Evolutionary conservation across 202 grass and related monocot genomes (phyloP).

Genomic region (Zizania palustris): DNA sequence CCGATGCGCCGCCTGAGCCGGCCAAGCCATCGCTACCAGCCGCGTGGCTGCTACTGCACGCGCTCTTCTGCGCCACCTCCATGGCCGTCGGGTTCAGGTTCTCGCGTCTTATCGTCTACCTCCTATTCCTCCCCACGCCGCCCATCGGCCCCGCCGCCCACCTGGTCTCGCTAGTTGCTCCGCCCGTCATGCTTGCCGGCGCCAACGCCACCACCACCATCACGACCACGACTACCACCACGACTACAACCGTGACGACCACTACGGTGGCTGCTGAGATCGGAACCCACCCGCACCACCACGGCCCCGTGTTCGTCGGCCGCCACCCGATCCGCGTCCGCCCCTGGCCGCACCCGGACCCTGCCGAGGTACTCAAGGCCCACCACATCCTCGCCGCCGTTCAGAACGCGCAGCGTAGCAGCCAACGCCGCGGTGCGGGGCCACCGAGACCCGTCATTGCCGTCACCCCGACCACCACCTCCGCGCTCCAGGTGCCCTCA

Average conservation of each 20-base stretch:
- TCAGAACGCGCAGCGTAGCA: conserved; percentile 72
- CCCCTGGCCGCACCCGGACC: conserved; percentile 71
- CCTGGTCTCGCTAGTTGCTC: conserved; percentile 56
- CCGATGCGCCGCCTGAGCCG: conserved; percentile 37
- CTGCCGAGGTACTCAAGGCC: conserved; percentile 67
- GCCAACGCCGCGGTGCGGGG: conserved; percentile 19
- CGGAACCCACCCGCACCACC: conserved; percentile 34
- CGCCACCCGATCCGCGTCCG: conserved; percentile 82
- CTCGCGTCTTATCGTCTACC: conserved; percentile 81
- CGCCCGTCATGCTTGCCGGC: conserved; percentile 42
- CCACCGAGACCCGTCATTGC: conserved; percentile 52
- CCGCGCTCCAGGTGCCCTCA: conserved; percentile 63
- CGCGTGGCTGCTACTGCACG: conserved; percentile 70
- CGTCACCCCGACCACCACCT: conserved; percentile 60
- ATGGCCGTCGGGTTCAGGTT: conserved; percentile 84
- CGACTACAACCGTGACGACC: conserved; percentile 34
- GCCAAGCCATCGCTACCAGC: conserved; percentile 56
- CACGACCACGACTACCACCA: background rate
- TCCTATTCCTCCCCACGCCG: conserved; percentile 72
- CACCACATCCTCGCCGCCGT: conserved; percentile 76
- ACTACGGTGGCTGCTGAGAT: conserved; percentile 41
- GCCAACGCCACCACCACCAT: conserved; percentile 39
- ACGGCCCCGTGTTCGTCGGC: conserved; percentile 65
- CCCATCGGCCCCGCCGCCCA: conserved; percentile 46
- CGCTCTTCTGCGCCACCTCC: conserved; percentile 71